These are phyloP conservation scores for Filobasidium wieringae DNA, from an alignment of 768 basidiomycete species.

Conservation along the genomic window DNA sequence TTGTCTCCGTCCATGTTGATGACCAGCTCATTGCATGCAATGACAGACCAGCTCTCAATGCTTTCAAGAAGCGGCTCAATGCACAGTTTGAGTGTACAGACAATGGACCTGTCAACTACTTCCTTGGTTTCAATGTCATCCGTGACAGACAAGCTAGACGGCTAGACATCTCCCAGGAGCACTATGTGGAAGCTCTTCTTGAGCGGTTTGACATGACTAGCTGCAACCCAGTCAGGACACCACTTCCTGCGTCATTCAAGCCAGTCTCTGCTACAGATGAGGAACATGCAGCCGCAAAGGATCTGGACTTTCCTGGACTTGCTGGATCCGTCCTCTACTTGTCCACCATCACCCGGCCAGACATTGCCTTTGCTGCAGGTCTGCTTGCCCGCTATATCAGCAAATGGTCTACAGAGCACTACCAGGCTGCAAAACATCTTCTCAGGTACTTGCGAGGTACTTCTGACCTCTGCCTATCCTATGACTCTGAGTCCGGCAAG, in stretches of 20 bases:
- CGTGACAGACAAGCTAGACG: slow-evolving; percentile 7
- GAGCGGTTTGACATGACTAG: background rate
- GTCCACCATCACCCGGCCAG: slow-evolving; percentile 12
- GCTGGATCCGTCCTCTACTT: background rate
- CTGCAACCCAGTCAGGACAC: slow-evolving; percentile 1
- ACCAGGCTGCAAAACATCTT: slow-evolving; percentile 13
- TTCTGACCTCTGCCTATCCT: slow-evolving; percentile 10
- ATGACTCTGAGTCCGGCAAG: background rate
- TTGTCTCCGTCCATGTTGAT: slow-evolving; percentile 17
- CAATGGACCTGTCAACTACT: background rate
- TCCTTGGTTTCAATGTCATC: slow-evolving; percentile 7
- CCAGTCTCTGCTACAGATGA: slow-evolving; percentile 7
- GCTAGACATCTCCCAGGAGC: slow-evolving; percentile 11
- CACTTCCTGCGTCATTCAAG: slow-evolving; percentile 12
- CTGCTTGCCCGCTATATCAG: slow-evolving; percentile 6
- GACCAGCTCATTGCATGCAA: slow-evolving; percentile 17
- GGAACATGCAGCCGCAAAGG: slow-evolving; percentile 5
- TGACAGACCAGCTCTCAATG: background rate
- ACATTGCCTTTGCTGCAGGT: slow-evolving; percentile 11
- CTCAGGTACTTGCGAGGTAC: slow-evolving; percentile 19
- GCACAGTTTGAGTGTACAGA: background rate
- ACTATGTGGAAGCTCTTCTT: slow-evolving; percentile 9
- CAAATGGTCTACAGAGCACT: slow-evolving; percentile 11
- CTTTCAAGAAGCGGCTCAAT: slow-evolving; percentile 4
- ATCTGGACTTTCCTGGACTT: too few species aligned